Conservation (phyloP, 1,284 basidiomycete species). For the Thelephora terrestris region DNA sequence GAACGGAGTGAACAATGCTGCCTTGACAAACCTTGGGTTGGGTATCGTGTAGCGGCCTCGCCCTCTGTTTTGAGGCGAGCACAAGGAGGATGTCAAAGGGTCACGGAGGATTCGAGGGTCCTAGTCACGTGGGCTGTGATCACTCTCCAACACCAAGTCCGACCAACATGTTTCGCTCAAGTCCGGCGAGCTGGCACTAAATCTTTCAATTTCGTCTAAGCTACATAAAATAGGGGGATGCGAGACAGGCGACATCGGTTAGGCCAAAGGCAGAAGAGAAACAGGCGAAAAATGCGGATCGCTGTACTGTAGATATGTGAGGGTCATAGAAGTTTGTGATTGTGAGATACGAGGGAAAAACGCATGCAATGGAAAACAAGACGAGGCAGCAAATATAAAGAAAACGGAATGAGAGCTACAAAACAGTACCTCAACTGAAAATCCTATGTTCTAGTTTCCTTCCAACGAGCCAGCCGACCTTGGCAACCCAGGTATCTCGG, state of each 20-base stretch:
- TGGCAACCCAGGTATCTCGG: constrained; percentile 58
- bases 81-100: not conserved
- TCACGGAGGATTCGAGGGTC: too few species aligned
- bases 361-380: constrained; percentile 4
- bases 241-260: constrained; percentile 4
- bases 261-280: constrained; percentile 3
- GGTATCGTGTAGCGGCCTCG: not conserved
- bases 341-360: not conserved
- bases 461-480: constrained; percentile 71
- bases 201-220: constrained; percentile 6
- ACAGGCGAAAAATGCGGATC: not conserved
- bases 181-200: not conserved
- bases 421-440: constrained; percentile 45
- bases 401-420: constrained; percentile 5
- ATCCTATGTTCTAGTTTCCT: constrained; percentile 25
- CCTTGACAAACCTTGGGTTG: not conserved
- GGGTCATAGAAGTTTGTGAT: not conserved
- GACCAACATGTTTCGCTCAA: not conserved
- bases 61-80: not conserved
- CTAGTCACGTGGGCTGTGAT: constrained; percentile 1
- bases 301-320: not conserved
- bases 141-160: not conserved
- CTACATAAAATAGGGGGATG: constrained; percentile 10
- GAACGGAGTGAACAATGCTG: constrained; percentile 2
- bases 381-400: not conserved